Conservation (phyloP, 1,284 basidiomycete species). For the Leccinum olivaceoglutinosum region DNA sequence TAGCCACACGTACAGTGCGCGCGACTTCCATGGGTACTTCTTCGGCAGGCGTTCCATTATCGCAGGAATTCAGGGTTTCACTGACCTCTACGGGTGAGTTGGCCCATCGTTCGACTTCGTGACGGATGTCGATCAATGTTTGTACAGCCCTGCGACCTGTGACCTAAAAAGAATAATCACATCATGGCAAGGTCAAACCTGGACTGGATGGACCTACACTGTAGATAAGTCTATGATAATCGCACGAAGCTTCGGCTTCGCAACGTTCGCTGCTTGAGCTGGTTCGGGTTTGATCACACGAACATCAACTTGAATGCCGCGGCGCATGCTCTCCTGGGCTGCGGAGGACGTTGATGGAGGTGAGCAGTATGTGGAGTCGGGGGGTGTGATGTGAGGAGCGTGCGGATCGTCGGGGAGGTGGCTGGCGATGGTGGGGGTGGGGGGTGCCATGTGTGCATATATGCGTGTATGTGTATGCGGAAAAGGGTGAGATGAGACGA, state of each 20-base stretch:
- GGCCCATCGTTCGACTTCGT: conserved; percentile 84
- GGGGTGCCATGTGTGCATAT: not conserved
- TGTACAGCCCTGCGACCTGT: conserved; percentile 85
- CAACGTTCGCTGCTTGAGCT: conserved; percentile 47
- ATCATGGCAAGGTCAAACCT: conserved; percentile 2
- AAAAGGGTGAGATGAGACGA: not conserved
- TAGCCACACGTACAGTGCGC: conserved; percentile 58
- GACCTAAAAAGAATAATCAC: conserved; percentile 37
- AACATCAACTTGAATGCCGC: conserved; percentile 63
- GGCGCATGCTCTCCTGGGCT: conserved; percentile 64
- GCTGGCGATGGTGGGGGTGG: conserved; percentile 38
- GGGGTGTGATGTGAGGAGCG: conserved; percentile 45
- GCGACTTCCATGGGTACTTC: conserved; percentile 61
- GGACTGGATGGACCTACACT: conserved; percentile 52
- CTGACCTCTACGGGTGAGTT: conserved; percentile 73
- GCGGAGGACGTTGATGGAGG: conserved; percentile 52
- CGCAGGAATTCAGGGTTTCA: not conserved
- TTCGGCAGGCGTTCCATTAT: conserved; percentile 36
- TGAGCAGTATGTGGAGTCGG: conserved; percentile 46
- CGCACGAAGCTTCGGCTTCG: conserved; percentile 72
- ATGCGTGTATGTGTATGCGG: not conserved
- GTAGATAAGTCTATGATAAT: conserved; percentile 89
- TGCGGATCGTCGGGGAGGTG: conserved; percentile 56
- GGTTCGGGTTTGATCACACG: conserved; percentile 46
- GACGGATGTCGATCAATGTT: conserved; percentile 84